Evolutionary conservation across 805 yeast genomes (phyloP), one percentile per base, ranked within the genome.

Genomic region (Lachancea mirantina): DNA sequence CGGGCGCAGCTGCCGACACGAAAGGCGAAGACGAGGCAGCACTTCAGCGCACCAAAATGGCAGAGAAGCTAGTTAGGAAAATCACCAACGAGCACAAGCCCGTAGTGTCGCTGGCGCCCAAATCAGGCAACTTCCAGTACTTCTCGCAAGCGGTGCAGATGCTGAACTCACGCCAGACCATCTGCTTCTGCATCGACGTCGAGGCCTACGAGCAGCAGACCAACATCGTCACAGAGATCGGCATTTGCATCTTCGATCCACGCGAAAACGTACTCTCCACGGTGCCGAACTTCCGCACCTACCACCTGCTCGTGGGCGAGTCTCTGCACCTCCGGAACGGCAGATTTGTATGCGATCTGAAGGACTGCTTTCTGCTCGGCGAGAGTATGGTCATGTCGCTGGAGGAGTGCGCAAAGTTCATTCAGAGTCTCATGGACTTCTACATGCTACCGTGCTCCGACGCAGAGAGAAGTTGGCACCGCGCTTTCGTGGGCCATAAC

Each of bases 401-500:
- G 23, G 34, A 40, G 2, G 63, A 67, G 15, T 61, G 70, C 4
- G 57, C 52, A 1, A 40, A 39, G 1, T 59, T 70, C 26, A 41
- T 73, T 1, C 73, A 73, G 30, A 36, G 52, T 3, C 41, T 74
- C 15, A 45, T 75, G 3, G 54, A 72, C 31, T 59, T 59, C 34
- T 73, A 72, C 43, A 61, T 71, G 42, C 35, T 41, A 4, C 47
- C 59, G 8, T 42, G 46, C 22, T 44, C 52, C 25, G 38, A 30
- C 8, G 44, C 32, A n/a, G 63, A 40, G 30, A 36, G 26, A n/a
- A 48, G 50, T 0, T 45, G 53, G 48, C 40, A 43, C 13, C 50
- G 63, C 13, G 59, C 65, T 0, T 59, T 76, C 25, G 77, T 78
- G 15, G 87, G 84, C 1, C 88, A 79, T 52, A 67, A 67, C 30